Conservation (phyloP, 1,139 yeast genomes). For the Scheffersomyces segobiensis region DNA sequence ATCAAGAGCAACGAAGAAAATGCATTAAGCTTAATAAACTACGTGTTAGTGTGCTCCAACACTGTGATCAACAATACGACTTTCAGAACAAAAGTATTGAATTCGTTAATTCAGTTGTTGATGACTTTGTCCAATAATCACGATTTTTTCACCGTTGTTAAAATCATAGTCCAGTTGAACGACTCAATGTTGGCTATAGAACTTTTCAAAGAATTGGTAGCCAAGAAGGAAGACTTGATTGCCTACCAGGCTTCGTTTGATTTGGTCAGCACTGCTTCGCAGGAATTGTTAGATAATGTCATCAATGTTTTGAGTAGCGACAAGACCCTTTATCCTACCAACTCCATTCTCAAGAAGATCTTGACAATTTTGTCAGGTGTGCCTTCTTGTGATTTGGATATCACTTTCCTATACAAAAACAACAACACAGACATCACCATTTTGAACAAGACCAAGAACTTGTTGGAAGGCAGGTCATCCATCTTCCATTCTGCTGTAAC, state of each 20-base stretch:
- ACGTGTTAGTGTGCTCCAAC: conserved; percentile 75
- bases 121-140: conserved; percentile 64
- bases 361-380: conserved; percentile 82
- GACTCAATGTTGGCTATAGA: conserved; percentile 68
- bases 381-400: conserved; percentile 91
- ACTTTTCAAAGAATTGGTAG: conserved; percentile 62
- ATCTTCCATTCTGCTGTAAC: conserved; percentile 96
- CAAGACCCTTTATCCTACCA: conserved; percentile 24
- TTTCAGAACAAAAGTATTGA: conserved; percentile 67
- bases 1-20: conserved; percentile 39
- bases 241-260: conserved; percentile 97
- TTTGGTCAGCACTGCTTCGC: conserved; percentile 90
- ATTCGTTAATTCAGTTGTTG: conserved; percentile 61
- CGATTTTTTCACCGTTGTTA: conserved; percentile 75
- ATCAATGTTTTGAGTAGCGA: conserved; percentile 40
- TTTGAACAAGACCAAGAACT: conserved; percentile 76
- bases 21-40: conserved; percentile 61
- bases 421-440: conserved; percentile 85
- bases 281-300: conserved; percentile 75
- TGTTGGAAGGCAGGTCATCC: conserved; percentile 88
- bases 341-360: conserved; percentile 37
- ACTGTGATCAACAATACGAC: conserved; percentile 56
- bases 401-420: conserved; percentile 83
- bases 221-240: conserved; percentile 42
- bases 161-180: conserved; percentile 85